Evolutionary conservation across 805 yeast species (phyloP).

Genomic region (Ogataea paraovalis): DNA sequence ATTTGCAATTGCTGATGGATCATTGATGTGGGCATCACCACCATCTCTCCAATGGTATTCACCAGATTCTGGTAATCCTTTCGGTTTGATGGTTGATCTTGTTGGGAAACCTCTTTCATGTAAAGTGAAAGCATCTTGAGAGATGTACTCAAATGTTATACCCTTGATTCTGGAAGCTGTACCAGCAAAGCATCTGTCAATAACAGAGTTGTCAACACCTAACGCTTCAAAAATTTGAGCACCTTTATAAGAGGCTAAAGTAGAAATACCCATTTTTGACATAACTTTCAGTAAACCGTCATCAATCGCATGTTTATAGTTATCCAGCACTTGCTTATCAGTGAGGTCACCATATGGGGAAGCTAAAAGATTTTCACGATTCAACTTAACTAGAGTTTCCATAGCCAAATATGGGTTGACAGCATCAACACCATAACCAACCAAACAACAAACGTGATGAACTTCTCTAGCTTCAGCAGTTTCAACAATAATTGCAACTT

Average conservation of each 20-base stretch:
- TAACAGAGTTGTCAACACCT: slow-evolving; percentile 92
- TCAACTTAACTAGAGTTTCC: slow-evolving; percentile 83
- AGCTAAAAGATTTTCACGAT: slow-evolving; percentile 68
- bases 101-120: slow-evolving; percentile 91
- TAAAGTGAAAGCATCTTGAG: slow-evolving; percentile 92
- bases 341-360: slow-evolving; percentile 38
- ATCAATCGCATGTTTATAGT: slow-evolving; percentile 82
- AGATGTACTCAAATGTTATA: slow-evolving; percentile 90
- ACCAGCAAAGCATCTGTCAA: slow-evolving; percentile 93
- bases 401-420: slow-evolving; percentile 90
- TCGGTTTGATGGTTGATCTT: slow-evolving; percentile 64
- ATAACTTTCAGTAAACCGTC: slow-evolving; percentile 93
- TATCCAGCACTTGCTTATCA: slow-evolving; percentile 59
- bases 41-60: slow-evolving; percentile 99
- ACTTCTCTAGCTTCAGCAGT: slow-evolving; percentile 98
- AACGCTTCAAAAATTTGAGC: slow-evolving; percentile 97
- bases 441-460: slow-evolving; percentile 89
- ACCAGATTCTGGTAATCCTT: slow-evolving; percentile 87
- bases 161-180: slow-evolving; percentile 97
- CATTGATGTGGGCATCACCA: slow-evolving; percentile 92
- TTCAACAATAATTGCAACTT: slow-evolving; percentile 87
- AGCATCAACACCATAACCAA: slow-evolving; percentile 98
- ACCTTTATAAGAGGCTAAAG: slow-evolving; percentile 97
- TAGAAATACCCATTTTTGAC: slow-evolving; percentile 99
- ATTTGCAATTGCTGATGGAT: slow-evolving; percentile 91